Conservation (phyloP, 371 early-diverging fungal genomes). For the Mortierella sp. region DNA sequence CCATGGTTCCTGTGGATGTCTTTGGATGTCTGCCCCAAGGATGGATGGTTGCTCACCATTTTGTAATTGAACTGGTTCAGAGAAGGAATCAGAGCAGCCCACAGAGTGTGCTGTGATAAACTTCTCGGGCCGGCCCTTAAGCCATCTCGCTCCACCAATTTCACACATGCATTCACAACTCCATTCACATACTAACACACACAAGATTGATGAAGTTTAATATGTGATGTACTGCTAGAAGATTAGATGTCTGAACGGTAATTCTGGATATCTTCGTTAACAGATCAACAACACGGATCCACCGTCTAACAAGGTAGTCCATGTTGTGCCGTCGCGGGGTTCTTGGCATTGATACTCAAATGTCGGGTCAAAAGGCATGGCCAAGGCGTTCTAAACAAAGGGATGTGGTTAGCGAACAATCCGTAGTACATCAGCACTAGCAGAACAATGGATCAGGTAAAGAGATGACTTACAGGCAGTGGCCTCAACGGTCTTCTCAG, state of each 20-base stretch:
- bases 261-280: conserved; percentile 41
- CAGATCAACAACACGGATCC: conserved; percentile 25
- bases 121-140: conserved; percentile 12
- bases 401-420: not conserved
- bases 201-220: not conserved
- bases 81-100: conserved; percentile 25
- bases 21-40: not conserved
- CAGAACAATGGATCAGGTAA: not conserved
- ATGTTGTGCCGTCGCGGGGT: conserved; percentile 28
- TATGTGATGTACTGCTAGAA: no score
- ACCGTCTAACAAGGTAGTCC: not conserved
- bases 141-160: not conserved
- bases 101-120: not conserved
- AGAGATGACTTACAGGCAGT: conserved; percentile 22
- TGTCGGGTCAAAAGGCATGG: conserved; percentile 11
- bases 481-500: conserved; percentile 31
- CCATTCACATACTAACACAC: not conserved
- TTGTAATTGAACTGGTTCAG: conserved; percentile 45
- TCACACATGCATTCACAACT: not conserved
- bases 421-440: not conserved
- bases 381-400: not conserved
- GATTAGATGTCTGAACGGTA: conserved; percentile 23
- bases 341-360: conserved; percentile 12
- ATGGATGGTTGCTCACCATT: conserved; percentile 30
- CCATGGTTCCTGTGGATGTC: conserved; percentile 1